These are phyloP conservation scores for Diutina mesorugosa DNA, from an alignment of 1,139 yeast species.

Conservation along the genomic window DNA sequence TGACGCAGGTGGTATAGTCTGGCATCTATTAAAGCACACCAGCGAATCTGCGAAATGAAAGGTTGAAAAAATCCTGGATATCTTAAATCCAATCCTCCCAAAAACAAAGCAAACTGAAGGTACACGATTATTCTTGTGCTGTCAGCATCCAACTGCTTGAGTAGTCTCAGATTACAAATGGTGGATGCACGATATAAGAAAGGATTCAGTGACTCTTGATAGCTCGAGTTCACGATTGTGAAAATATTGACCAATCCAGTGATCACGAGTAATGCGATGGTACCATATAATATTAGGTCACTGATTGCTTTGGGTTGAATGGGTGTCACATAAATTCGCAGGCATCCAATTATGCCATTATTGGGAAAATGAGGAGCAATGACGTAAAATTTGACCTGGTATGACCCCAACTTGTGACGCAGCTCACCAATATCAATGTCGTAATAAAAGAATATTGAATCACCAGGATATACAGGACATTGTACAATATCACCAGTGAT, in stretches of 20 bases:
- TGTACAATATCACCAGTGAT: conserved; percentile 16
- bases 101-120: conserved; percentile 45
- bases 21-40: conserved; percentile 25
- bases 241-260: conserved; percentile 29
- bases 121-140: conserved; percentile 35
- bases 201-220: conserved; percentile 51
- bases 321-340: conserved; percentile 37
- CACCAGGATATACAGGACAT: conserved; percentile 32
- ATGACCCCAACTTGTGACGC: conserved; percentile 28
- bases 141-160: conserved; percentile 46
- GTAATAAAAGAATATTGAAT: conserved; percentile 25
- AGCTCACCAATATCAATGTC: conserved; percentile 21
- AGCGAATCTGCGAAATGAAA: conserved; percentile 22
- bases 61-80: conserved; percentile 63
- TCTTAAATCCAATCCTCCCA: conserved; percentile 40
- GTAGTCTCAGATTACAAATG: conserved; percentile 44
- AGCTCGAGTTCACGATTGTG: conserved; percentile 38
- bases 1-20: neutral
- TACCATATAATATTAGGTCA: conserved; percentile 22
- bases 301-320: conserved; percentile 17
- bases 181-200: conserved; percentile 46
- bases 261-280: conserved; percentile 26
- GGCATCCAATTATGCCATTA: conserved; percentile 34
- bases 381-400: conserved; percentile 23
- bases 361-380: conserved; percentile 12